Evolutionary conservation across 139 green algal species (phyloP).

Genomic region (Tetraselmis striata): DNA sequence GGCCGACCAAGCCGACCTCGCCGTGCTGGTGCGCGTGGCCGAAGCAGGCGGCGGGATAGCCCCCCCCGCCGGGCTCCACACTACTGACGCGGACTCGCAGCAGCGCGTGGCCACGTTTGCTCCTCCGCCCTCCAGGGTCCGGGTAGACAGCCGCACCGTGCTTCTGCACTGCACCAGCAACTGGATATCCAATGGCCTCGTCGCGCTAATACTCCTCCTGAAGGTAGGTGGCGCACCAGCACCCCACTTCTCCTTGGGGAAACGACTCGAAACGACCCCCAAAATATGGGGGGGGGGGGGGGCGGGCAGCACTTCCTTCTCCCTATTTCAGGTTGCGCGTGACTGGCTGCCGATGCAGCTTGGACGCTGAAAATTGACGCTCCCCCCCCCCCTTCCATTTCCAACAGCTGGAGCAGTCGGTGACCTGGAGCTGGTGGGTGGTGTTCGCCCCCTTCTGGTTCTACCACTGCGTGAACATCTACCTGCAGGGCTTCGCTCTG

Average conservation of each 20-base stretch:
- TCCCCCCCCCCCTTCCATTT: neutral
- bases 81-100: too few species aligned
- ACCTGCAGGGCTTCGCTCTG: neutral
- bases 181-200: constrained; percentile 7
- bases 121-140: neutral
- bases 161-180: constrained; percentile 8
- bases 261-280: too few species aligned
- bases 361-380: neutral
- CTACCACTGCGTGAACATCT: constrained; percentile 12
- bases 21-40: too few species aligned
- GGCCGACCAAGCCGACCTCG: too few species aligned
- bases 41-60: too few species aligned
- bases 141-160: constrained; percentile 7
- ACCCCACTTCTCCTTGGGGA: too few species aligned
- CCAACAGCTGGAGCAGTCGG: neutral
- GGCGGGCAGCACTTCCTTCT: neutral
- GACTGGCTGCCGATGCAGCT: neutral
- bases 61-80: too few species aligned
- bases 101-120: too few species aligned
- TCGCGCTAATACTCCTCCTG: neutral
- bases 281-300: neutral
- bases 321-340: neutral
- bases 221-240: constrained; percentile 2
- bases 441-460: constrained; percentile 17
- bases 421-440: constrained; percentile 8